These are phyloP conservation scores for Sequoiadendron giganteum DNA, from an alignment of 75 land plant species.

Conservation along the genomic window DNA sequence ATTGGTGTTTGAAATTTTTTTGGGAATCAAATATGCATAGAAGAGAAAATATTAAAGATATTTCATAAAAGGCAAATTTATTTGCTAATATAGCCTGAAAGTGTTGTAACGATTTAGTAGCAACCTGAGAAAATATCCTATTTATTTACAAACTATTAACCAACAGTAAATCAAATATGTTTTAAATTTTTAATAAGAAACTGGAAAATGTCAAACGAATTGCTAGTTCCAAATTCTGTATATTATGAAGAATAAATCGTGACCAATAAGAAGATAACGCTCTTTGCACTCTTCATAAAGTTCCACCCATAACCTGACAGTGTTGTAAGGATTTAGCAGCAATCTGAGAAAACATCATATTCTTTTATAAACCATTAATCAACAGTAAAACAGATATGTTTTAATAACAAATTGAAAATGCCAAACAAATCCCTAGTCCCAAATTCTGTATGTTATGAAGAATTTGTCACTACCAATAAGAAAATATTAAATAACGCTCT, in stretches of 20 bases:
- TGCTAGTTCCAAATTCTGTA: too few species aligned
- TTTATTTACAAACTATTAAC: too few species aligned
- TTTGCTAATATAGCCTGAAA: background rate
- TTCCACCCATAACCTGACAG: background rate
- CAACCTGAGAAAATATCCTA: too few species aligned
- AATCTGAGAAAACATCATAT: background rate
- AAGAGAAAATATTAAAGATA: too few species aligned
- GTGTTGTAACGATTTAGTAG: too few species aligned
- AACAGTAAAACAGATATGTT: background rate
- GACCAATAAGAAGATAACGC: too few species aligned
- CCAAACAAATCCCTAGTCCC: background rate
- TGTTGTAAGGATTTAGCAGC: background rate
- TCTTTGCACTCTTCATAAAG: too few species aligned
- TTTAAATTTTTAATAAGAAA: too few species aligned
- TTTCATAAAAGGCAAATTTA: background rate
- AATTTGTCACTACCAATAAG: background rate
- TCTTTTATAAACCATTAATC: background rate
- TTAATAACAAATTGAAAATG: too few species aligned
- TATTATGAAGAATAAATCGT: too few species aligned
- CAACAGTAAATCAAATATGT: too few species aligned
- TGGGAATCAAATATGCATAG: background rate
- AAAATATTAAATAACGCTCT: background rate
- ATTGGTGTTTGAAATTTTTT: background rate
- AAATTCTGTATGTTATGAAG: background rate
- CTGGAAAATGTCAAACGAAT: background rate